Base-by-base conservation (phyloP, 371 early-diverging fungal species). In the Massospora cicadina region DNA sequence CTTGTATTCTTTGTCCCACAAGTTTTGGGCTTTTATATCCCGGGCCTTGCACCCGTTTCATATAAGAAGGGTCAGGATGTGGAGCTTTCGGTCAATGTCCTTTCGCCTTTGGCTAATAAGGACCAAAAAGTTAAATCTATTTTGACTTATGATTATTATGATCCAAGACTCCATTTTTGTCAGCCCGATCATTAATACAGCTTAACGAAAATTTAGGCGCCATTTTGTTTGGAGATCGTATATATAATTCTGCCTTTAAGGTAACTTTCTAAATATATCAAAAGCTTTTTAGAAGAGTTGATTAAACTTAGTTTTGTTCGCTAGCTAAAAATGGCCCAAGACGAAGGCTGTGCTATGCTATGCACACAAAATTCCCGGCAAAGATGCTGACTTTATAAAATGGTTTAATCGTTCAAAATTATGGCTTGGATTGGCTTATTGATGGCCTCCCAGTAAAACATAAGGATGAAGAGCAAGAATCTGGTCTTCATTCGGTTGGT, bases 211-310 rank as follows among this genome's bases (percentile, higher is more conserved):
- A 83, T 1, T 79, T 97, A 63, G 98, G 98, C 25, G 81, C 84
- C 65, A 88, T 94, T 54, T 75, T 97, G 43, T 93, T 93, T 80
- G 98, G 98, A n/a, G 96, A 97, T 69, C 84, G 98, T 54, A 88
- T 97, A 67, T 90, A 82, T 67, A 83, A 78, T 54, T 91, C 95
- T 1, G 78, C 81, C 5, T 92, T 89, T 69, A 72, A 89, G 77
- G 87, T 89, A 81, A 13, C 58, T 25, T 30, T 32, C n/a, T n/a
- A n/a, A n/a, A n/a, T n/a, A n/a, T n/a, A n/a, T n/a, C n/a, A n/a
- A n/a, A n/a, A n/a, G n/a, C n/a, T n/a, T n/a, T n/a, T n/a, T n/a
- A n/a, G n/a, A n/a, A n/a, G n/a, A n/a, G n/a, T n/a, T n/a, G n/a
- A n/a, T n/a, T n/a, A n/a, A n/a, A n/a, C n/a, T n/a, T n/a, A n/a